phyloP scores from a whole-genome alignment of 202 grass and related monocot genomes.

The Bolboschoenoplectus hybrid region DNA sequence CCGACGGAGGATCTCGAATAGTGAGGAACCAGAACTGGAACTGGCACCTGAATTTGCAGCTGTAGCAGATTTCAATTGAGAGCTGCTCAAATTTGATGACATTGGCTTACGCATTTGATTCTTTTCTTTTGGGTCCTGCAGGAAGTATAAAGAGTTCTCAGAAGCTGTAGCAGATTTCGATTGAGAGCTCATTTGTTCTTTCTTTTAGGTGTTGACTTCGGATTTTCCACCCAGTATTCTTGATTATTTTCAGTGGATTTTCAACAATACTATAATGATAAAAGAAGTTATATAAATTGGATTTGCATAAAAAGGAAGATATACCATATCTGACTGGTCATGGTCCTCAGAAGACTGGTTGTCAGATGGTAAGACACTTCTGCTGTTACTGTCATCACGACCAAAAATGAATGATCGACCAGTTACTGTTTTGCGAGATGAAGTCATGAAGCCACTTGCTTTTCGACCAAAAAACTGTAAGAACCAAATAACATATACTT shows the following conservation, averaged over 20 bases:
- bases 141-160: background rate
- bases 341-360: slow-evolving; percentile 46
- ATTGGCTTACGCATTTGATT: slow-evolving; percentile 9
- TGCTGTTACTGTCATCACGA: slow-evolving; percentile 80
- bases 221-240: slow-evolving; percentile 1
- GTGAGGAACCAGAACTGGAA: slow-evolving; percentile 50
- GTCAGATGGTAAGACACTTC: slow-evolving; percentile 51
- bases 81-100: slow-evolving; percentile 58
- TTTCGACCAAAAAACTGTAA: slow-evolving; percentile 81
- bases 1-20: slow-evolving; percentile 67
- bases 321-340: slow-evolving; percentile 51
- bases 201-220: background rate
- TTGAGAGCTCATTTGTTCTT: background rate
- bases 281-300: background rate
- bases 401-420: slow-evolving; percentile 73
- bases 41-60: slow-evolving; percentile 35
- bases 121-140: slow-evolving; percentile 28
- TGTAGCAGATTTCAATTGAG: slow-evolving; percentile 56
- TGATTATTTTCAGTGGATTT: background rate
- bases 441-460: slow-evolving; percentile 52
- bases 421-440: slow-evolving; percentile 63
- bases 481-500: slow-evolving; percentile 33
- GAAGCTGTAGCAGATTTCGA: no score
- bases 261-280: background rate
- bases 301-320: slow-evolving; percentile 21